These are phyloP conservation scores for Cucurbita ficifolia DNA, from an alignment of 306 rosid species.

Conservation along the genomic window DNA sequence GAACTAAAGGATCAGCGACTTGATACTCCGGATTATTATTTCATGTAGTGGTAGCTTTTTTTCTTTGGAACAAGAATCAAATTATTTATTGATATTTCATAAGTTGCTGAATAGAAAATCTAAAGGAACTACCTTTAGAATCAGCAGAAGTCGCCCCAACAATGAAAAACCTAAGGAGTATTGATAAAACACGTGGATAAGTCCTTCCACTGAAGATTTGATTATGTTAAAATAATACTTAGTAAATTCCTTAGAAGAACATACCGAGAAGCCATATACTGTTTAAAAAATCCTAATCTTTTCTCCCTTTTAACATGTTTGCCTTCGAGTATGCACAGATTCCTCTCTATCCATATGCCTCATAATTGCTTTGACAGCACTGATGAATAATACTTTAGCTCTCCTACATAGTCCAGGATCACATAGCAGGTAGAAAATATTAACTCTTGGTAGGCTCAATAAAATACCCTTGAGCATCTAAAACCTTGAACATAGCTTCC, in stretches of 20 bases:
- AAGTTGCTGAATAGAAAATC: not conserved
- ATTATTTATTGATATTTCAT: not conserved
- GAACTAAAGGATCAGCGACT: not conserved
- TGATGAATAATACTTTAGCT: not conserved
- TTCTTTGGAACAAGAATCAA: not conserved
- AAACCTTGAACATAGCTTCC: not conserved
- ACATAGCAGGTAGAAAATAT: not conserved
- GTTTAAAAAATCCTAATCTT: not conserved
- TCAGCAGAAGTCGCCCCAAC: not conserved
- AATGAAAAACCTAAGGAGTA: not conserved
- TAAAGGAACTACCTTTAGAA: not conserved
- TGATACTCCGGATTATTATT: not conserved
- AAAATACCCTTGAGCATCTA: not conserved
- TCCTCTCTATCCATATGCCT: not conserved
- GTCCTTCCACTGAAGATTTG: slow-evolving; percentile 71
- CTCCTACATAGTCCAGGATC: not conserved
- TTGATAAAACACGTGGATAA: not conserved
- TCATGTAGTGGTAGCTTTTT: not conserved
- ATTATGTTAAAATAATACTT: not conserved
- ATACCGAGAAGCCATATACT: not conserved
- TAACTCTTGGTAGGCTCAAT: not conserved
- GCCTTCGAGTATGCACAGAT: not conserved
- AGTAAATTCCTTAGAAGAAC: not conserved
- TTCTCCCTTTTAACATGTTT: not conserved
- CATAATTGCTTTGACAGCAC: not conserved